These are phyloP conservation scores for Climacium dendroides DNA, from an alignment of 225 moss, liverwort and hornwort species.

Conservation along the genomic window DNA sequence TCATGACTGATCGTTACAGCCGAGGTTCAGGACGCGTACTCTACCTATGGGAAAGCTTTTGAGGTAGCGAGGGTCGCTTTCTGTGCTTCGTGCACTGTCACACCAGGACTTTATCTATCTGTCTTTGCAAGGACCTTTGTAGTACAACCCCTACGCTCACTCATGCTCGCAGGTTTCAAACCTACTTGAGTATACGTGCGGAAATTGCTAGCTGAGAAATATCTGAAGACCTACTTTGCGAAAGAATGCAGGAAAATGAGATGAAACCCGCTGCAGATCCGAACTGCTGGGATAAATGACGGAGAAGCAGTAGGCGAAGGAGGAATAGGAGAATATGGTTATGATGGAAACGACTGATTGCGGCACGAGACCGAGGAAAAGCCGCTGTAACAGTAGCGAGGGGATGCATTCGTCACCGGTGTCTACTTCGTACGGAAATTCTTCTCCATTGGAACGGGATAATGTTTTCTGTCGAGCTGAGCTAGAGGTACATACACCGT, in stretches of 20 bases:
- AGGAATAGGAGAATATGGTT: slow-evolving; percentile 18
- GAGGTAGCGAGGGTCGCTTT: slow-evolving; percentile 3
- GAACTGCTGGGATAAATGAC: background rate
- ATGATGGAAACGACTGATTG: slow-evolving; percentile 29
- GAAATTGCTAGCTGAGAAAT: background rate
- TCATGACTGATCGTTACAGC: background rate
- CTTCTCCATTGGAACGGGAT: slow-evolving; percentile 6
- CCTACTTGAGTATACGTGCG: background rate
- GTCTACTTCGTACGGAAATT: slow-evolving; percentile 35
- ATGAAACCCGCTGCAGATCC: background rate
- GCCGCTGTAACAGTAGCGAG: slow-evolving; percentile 11
- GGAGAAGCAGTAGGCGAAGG: slow-evolving; percentile 1
- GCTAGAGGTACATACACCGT: slow-evolving; percentile 11
- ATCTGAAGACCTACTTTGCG: background rate
- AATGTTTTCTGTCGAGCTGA: slow-evolving; percentile 1
- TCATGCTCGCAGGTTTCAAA: background rate
- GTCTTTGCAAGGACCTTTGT: background rate
- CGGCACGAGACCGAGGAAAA: slow-evolving; percentile 14
- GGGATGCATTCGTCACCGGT: slow-evolving; percentile 8
- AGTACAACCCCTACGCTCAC: background rate
- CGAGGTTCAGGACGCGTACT: background rate
- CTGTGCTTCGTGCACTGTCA: background rate
- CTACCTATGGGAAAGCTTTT: background rate
- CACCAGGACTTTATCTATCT: background rate
- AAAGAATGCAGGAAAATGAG: background rate